Evolutionary conservation across 495 filamentous ascomycete genomes (phyloP), one percentile per base, ranked within the genome.

Genomic region (Penicillium pancosmium): DNA sequence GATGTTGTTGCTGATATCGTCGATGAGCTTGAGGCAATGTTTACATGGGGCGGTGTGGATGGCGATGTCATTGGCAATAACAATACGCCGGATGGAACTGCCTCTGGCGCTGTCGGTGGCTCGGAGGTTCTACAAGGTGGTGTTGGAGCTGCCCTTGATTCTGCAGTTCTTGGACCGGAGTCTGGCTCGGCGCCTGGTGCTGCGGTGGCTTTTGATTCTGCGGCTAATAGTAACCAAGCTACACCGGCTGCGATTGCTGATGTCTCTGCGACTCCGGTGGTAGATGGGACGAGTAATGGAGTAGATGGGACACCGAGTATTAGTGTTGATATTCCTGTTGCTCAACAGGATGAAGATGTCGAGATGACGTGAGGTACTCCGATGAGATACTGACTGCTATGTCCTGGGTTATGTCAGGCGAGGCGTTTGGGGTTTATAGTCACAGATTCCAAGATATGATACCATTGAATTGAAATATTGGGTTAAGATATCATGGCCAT

Each of bases 1-100:
- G 95, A 98, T 68, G 82, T 97, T 8, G 78, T 93, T 38, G 96
- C 91, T 65, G 93, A 97, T 71, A 81, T 98, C 36, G 80, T 96
- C 15, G 95, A 98, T 69, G 93, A 97, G 70, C 88, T 93, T 47
- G 91, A 93, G 48, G 78, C 78, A 16, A 80, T 80, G 78, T 67
- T 75, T 16, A 69, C 77, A 9, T 80, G 78, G 78, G 74, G 78
- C 18, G 73, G 72, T n/a, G 63, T 76, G 19, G 73, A 78, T 35
- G 72, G 72, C 31, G 66, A 78, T 40, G 65, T 78, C 21, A 70
- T 78, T 36, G 63, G 60, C 13, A 74, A 73, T 41, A 65, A 63
- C 27, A 61, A 59, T 25, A 60, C 67, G 35, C 50, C 70, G 16
- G 68, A 73, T 46, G 70, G 61, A 21, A 51, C 68, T 21, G 68